phyloP scores from a whole-genome alignment of 148 eudicot species.

The Suaeda aralocaspica region DNA sequence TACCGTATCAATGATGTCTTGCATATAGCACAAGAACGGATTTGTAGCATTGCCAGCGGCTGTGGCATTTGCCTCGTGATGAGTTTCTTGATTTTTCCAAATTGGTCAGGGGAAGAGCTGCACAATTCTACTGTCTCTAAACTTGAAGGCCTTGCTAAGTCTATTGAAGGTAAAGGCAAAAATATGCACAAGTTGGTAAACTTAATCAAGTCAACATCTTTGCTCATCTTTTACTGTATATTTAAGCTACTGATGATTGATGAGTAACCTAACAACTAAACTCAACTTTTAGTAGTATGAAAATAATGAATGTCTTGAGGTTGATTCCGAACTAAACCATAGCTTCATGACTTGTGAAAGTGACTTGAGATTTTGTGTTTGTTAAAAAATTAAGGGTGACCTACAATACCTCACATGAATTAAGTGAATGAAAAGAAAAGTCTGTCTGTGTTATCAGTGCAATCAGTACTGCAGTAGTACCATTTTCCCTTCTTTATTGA shows the following conservation, averaged over 20 bases:
- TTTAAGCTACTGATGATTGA: background rate
- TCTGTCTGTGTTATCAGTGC: background rate
- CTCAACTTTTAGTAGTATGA: conserved; percentile 9
- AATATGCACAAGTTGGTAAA: background rate
- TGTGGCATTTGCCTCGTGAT: conserved; percentile 72
- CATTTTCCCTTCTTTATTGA: background rate
- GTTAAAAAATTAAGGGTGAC: background rate
- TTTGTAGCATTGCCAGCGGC: conserved; percentile 71
- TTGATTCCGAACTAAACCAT: background rate
- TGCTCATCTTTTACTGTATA: background rate
- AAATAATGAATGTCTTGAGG: background rate
- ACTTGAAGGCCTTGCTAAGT: conserved; percentile 73
- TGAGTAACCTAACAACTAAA: background rate
- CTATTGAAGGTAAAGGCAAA: conserved; percentile 54
- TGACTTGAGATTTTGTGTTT: background rate
- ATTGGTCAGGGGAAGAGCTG: conserved; percentile 93
- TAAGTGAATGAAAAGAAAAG: conserved; percentile 9
- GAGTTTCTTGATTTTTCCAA: conserved; percentile 70
- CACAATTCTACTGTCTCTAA: conserved; percentile 65
- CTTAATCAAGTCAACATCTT: background rate
- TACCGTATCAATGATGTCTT: conserved; percentile 64
- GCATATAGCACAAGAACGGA: conserved; percentile 61
- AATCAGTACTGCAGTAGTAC: background rate
- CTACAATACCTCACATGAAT: conserved; percentile 16
- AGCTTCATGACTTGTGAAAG: conserved; percentile 10